Base-by-base conservation (phyloP, 2,329 filamentous ascomycete species). In the Cucurbitaria berberidis region DNA sequence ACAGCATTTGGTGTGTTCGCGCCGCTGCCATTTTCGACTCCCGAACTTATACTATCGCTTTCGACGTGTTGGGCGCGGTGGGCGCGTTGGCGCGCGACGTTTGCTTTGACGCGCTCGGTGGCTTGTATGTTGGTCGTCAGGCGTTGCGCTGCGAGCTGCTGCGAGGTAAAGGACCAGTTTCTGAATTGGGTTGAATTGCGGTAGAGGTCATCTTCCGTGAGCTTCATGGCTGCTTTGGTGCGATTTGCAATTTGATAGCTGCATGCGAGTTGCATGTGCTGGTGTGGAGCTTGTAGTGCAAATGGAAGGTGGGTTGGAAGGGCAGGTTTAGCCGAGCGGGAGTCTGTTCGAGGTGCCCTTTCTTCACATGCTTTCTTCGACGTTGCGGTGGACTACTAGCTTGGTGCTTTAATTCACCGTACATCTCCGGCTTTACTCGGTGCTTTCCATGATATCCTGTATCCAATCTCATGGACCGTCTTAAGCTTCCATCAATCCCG, bases 141-240 rank as follows among this genome's bases (percentile, higher is more conserved):
- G 52, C 95, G 90, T 21, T 93, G 83, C 2, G 87, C 82, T 43
- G 83, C 81, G 3, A 99, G 84, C 34, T 88, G 85, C 3, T 86
- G 77, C 2, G 87, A 85, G 0, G 91, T 91, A 77, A 93, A 98
- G 10, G 93, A 96, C 95, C 95, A 99, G 53, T 96, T 82, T 38
- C 90, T 86, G 73, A 87, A 98, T 76, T 99, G 95, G 41, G 91
- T 93, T 0, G 93, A 96, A 45, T 89, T 85, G 27, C 91, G 87
- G 77, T 98, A 99, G 49, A 93, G 83, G 63, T 91, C 90, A 77
- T 99, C 95, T 82, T 99, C 95, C 57, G 86, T 89, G 85, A 96
- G 64, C 57, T 69, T 70, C 73, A 76, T 76, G 29, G 52, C 15
- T 34, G 55, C 34, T 35, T 19, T 10, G 3, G 19, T 7, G 36